Base-by-base conservation (phyloP, 768 basidiomycete species). In the Kwoniella europaea region DNA sequence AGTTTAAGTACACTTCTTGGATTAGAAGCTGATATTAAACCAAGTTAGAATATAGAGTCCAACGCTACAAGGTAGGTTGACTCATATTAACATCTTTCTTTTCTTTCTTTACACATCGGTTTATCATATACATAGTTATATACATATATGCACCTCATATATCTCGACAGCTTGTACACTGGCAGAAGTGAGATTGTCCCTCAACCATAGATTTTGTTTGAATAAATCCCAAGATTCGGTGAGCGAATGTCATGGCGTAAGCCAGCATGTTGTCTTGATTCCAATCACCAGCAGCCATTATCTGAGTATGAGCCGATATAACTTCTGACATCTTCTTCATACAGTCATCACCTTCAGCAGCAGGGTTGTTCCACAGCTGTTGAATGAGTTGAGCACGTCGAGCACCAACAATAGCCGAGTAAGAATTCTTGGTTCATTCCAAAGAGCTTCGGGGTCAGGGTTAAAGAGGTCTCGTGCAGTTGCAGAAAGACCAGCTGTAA, bases 221-320 rank as follows among this genome's bases (percentile, higher is more conserved):
- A 57, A 56, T 5, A 63, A 61, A 22, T 43, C 16, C 12, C n/a
- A 74, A 13, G 68, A 66, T 43, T 70, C 42, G 72, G 72, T 57
- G 65, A 15, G 69, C 69, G 2, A 71, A 24, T 15, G 46, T 66
- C 68, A 66, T 74, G n/a, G 69, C 72, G 59, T 74, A 74, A 41
- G 68, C 68, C n/a, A 73, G 57, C 58, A 70, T 63, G 22, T 24
- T 18, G 46, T 73, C 72, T 13, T 63, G 57, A 6, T 63, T 29
- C 13, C 53, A 43, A 43, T 69, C 64, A 42, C 22, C 27, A 46
- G 63, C 55, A 20, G 43, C 41, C 22, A 60, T 69, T 53, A 73
- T 57, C 29, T 74, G 72, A n/a, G 69, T 43, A 54, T 74, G 69
- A 6, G 69, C 65, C 16, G 65, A 74, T 57, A 27, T 63, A 35